Base-by-base conservation (phyloP, 169 alveolate species). In the Eimeria sp. region DNA sequence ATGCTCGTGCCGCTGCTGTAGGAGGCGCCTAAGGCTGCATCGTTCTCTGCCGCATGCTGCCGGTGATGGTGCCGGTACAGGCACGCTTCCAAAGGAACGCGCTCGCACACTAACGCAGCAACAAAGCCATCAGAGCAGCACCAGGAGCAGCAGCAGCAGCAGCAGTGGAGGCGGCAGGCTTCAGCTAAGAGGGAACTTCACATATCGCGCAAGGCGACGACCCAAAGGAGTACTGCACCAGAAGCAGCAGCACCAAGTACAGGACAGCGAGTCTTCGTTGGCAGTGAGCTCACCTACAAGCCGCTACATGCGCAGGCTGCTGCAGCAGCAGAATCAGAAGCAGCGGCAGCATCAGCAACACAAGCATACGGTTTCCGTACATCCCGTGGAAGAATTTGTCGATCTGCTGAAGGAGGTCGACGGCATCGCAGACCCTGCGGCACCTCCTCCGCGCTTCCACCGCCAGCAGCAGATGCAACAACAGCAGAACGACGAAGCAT, bases 351-450 rank as follows among this genome's bases (percentile, higher is more conserved):
- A 76, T 34, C 90, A 47, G 90, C 72, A 47, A 16, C 90, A 47
- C 45, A 82, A 72, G 72, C 90, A 82, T 54, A 73, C 49, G 47
- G 54, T 27, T 6, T 18, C 73, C 25, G 72, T 54, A 27, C 72
- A 82, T 49, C 90, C 90, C 1, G 90, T 82, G n/a, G 90, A 82
- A 49, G 90, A 82, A n/a, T 82, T 82, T 51, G 90, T 82, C 10
- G 90, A 82, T 82, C 70, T 82, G 47, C 72, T 82, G 90, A 82
- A 82, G 90, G 90, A 82, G n/a, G 72, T 82, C 47, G 90, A 82
- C 70, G 90, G 90, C 90, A 82, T 82, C 30, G 90, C 90, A 20
- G 90, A 82, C 51, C 90, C 90, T 82, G 90, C 90, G 5, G 90
- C 47, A 25, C 90, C 90, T 14, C 72, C 90, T 14, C 90, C 90